phyloP scores from a whole-genome alignment of 2,329 filamentous ascomycete genomes.

The Cryphonectria nitschkei region DNA sequence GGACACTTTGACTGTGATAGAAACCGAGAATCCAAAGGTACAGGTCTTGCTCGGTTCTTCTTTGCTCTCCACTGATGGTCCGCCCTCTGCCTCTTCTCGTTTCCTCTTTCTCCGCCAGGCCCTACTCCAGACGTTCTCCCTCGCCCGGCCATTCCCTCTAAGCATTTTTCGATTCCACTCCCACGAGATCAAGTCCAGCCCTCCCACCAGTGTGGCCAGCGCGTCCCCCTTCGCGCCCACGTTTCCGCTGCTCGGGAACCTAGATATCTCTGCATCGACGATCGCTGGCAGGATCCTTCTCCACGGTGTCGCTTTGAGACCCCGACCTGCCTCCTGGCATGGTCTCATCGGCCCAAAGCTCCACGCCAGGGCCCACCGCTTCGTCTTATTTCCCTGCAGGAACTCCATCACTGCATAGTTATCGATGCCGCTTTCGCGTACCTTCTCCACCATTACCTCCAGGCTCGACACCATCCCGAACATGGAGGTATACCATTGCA shows the following conservation, averaged over 20 bases:
- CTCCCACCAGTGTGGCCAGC: slow-evolving; percentile 51
- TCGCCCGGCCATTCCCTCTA: slow-evolving; percentile 64
- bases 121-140: slow-evolving; percentile 78
- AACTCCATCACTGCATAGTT: slow-evolving; percentile 87
- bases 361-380: slow-evolving; percentile 88
- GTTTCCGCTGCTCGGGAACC: slow-evolving; percentile 50
- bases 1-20: slow-evolving; percentile 45
- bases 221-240: slow-evolving; percentile 41
- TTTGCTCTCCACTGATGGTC: slow-evolving; percentile 17
- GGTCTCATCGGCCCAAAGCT: slow-evolving; percentile 75
- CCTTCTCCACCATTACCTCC: slow-evolving; percentile 61
- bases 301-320: slow-evolving; percentile 44
- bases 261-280: slow-evolving; percentile 47
- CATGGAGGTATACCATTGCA: slow-evolving; percentile 92
- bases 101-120: slow-evolving; percentile 67
- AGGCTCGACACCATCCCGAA: slow-evolving; percentile 78
- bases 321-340: slow-evolving; percentile 48
- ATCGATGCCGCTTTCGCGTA: slow-evolving; percentile 59
- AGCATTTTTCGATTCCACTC: slow-evolving; percentile 58
- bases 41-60: slow-evolving; percentile 41
- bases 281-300: slow-evolving; percentile 49
- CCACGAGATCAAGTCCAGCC: slow-evolving; percentile 66
- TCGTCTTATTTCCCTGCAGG: slow-evolving; percentile 76
- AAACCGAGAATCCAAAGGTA: slow-evolving; percentile 62
- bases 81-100: slow-evolving; percentile 38